Conservation (phyloP, 495 filamentous ascomycete genomes). For the Eremomyces bilateralis region DNA sequence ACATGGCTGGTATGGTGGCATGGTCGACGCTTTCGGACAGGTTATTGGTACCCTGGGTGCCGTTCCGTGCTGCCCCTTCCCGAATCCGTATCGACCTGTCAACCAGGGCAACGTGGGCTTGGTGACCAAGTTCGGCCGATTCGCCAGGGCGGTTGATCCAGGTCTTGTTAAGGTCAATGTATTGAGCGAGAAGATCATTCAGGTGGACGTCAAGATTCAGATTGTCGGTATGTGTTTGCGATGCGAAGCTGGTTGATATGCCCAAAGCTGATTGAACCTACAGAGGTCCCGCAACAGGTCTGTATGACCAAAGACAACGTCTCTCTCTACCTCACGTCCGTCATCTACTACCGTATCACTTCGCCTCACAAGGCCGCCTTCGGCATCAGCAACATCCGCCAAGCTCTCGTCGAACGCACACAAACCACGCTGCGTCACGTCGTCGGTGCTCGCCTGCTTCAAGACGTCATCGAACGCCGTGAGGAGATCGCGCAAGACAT, state of each 20-base stretch:
- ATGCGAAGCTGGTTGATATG: neutral
- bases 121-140: conserved; percentile 88
- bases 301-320: conserved; percentile 99
- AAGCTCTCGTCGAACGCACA: conserved; percentile 90
- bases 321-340: conserved; percentile 73
- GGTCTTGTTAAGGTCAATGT: conserved; percentile 97
- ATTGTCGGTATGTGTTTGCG: conserved; percentile 43
- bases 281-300: conserved; percentile 83
- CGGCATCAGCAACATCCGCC: conserved; percentile 82
- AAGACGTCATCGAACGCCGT: conserved; percentile 97
- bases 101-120: conserved; percentile 82
- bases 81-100: conserved; percentile 94
- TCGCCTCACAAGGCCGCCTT: conserved; percentile 95
- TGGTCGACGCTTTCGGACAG: conserved; percentile 63
- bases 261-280: conserved; percentile 2
- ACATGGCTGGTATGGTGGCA: conserved; percentile 76
- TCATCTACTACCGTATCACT: conserved; percentile 98
- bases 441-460: conserved; percentile 83
- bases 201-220: conserved; percentile 98
- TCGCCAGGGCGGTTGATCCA: conserved; percentile 90
- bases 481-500: conserved; percentile 92
- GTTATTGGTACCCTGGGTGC: conserved; percentile 65
- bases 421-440: conserved; percentile 97
- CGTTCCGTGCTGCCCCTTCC: conserved; percentile 77
- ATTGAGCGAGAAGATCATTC: conserved; percentile 70